Conservation (phyloP, 2,329 filamentous ascomycete species). For the Scytalidium lignicola region DNA sequence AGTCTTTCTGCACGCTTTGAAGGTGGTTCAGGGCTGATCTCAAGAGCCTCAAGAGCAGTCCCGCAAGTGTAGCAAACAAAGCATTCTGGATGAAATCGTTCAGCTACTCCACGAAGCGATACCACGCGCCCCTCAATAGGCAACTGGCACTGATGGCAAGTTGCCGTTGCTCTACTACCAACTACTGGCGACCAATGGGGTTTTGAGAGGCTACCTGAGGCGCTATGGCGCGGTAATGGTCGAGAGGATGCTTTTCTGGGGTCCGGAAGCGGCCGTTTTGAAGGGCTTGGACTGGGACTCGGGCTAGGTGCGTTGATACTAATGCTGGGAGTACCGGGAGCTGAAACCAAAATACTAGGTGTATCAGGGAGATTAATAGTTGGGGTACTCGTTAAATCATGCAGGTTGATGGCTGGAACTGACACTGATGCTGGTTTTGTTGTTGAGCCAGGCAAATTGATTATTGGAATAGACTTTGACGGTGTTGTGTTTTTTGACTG, state of each 20-base stretch:
- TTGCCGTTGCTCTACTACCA: slow-evolving; percentile 55
- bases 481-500: slow-evolving; percentile 24
- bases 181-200: slow-evolving; percentile 55
- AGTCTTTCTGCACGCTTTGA: slow-evolving; percentile 65
- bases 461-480: slow-evolving; percentile 11
- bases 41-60: slow-evolving; percentile 86
- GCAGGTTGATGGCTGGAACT: slow-evolving; percentile 12
- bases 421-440: slow-evolving; percentile 16
- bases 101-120: slow-evolving; percentile 64
- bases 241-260: slow-evolving; percentile 26
- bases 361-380: slow-evolving; percentile 46
- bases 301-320: slow-evolving; percentile 12
- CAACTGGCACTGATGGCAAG: slow-evolving; percentile 77
- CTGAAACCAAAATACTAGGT: slow-evolving; percentile 21
- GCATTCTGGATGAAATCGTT: slow-evolving; percentile 88
- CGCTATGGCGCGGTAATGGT: slow-evolving; percentile 30
- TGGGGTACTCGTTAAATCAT: slow-evolving; percentile 23
- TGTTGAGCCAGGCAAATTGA: slow-evolving; percentile 10
- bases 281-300: slow-evolving; percentile 7
- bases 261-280: slow-evolving; percentile 32
- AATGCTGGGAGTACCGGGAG: slow-evolving; percentile 30
- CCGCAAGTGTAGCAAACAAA: slow-evolving; percentile 86
- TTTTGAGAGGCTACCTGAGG: slow-evolving; percentile 20
- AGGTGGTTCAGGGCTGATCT: slow-evolving; percentile 91
- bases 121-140: slow-evolving; percentile 90